Base-by-base conservation (phyloP, 176 grass and related monocot species). In the Cymbopogon citratus region DNA sequence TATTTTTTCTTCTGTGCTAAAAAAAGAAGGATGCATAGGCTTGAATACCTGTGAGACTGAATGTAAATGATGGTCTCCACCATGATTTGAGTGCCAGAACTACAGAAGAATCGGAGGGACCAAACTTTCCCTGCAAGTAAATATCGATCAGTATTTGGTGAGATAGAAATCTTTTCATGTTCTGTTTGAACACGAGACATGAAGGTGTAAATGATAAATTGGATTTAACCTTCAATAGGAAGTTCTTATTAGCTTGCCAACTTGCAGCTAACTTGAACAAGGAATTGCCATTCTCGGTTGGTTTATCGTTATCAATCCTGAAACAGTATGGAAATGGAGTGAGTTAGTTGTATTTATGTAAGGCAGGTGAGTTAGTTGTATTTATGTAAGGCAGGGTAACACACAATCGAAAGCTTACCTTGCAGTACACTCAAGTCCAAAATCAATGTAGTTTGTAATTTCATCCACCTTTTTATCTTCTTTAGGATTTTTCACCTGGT, bases 181-280 rank as follows among this genome's bases (percentile, higher is more conserved):
- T 40, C 3, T 39, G 6, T 75, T 18, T 41, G 73, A 60, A 45
- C 15, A 49, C 15, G 15, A 49, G 15, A 49, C 46, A 49, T 11
- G 19, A 56, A 74, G 33, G 38, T 3, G 49, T 75, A 45, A 64
- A 12, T 52, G 52, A 84, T 65, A 43, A 15, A 80, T 34, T 39
- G 3, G 15, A 71, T 25, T 86, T 64, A 28, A 98, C 95, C 95
- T 98, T 98, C 38, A 98, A 23, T 48, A 98, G 73, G 81, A 97
- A 92, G 84, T 98, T 98, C 51, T 94, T 98, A 73, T 98, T 94
- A 73, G 90, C 92, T 91, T 98, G 92, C 95, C 95, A 98, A 73
- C 89, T 92, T 75, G 90, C 90, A 19, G 90, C 95, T 75, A 98
- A 85, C 74, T 94, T 86, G 75, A 97, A 94, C 61, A 85, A 83